Evolutionary conservation across 208 protist genomes (phyloP).

Genomic region (Angomonas ambiguus): DNA sequence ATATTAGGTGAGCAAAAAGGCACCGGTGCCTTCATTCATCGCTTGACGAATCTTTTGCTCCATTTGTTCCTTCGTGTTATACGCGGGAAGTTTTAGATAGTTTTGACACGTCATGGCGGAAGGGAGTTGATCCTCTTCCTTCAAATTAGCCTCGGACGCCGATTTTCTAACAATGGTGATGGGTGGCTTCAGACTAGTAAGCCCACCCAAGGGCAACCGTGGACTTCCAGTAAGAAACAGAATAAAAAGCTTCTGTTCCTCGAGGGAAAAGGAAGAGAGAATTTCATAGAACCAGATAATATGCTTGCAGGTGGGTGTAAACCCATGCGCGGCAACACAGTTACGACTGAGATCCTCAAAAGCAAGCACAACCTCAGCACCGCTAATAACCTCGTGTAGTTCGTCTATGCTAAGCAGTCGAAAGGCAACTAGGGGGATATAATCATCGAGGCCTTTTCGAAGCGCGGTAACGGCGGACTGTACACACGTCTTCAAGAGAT

Average conservation of each 20-base stretch:
- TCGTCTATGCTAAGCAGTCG: slow-evolving; percentile 67
- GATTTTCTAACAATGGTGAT: slow-evolving; percentile 91
- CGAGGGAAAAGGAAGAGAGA: slow-evolving; percentile 54
- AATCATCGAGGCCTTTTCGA: slow-evolving; percentile 66
- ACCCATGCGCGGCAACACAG: slow-evolving; percentile 83
- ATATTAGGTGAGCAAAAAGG: slow-evolving; percentile 81
- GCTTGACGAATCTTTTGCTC: slow-evolving; percentile 80
- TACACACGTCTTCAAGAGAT: slow-evolving; percentile 65
- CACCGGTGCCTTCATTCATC: slow-evolving; percentile 77
- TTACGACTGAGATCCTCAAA: slow-evolving; percentile 65
- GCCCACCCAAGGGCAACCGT: slow-evolving; percentile 78
- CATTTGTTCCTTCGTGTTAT: slow-evolving; percentile 77
- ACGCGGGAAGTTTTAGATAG: slow-evolving; percentile 91
- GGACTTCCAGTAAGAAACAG: slow-evolving; percentile 87
- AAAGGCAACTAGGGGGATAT: slow-evolving; percentile 61
- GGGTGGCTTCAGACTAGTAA: slow-evolving; percentile 60
- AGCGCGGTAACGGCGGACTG: slow-evolving; percentile 40
- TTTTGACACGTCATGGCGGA: slow-evolving; percentile 93
- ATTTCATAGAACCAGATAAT: slow-evolving; percentile 87
- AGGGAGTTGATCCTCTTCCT: slow-evolving; percentile 75
- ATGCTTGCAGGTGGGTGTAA: slow-evolving; percentile 65
- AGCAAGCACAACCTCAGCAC: slow-evolving; percentile 44
- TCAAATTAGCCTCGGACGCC: slow-evolving; percentile 37
- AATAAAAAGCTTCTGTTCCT: slow-evolving; percentile 80
- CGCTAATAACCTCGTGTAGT: slow-evolving; percentile 52